Conservation (phyloP, 345 rosid species). For the Durio zibethinus region DNA sequence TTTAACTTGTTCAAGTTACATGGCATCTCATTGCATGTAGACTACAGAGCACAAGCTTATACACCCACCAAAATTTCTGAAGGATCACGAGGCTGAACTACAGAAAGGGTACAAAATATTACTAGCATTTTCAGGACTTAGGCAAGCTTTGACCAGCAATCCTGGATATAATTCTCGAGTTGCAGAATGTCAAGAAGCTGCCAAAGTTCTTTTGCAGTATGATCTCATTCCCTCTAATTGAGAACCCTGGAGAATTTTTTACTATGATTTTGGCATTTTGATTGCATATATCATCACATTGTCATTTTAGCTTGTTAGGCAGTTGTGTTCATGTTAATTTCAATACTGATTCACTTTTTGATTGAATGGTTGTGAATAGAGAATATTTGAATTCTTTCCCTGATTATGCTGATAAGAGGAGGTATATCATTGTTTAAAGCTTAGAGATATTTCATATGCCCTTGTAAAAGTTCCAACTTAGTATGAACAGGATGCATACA, state of each 20-base stretch:
- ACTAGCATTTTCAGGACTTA: conserved; percentile 93
- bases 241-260: not conserved
- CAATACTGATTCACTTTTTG: not conserved
- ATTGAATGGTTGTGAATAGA: not conserved
- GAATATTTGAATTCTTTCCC: not conserved
- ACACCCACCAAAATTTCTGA: conserved; percentile 30
- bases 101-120: conserved; percentile 69
- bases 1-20: not conserved
- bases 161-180: conserved; percentile 94
- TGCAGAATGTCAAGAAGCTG: conserved; percentile 92
- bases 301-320: not conserved
- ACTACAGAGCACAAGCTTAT: conserved; percentile 76
- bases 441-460: not conserved
- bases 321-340: not conserved
- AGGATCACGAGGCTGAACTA: not conserved
- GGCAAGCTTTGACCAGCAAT: conserved; percentile 74
- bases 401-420: not conserved
- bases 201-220: conserved; percentile 69
- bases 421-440: not conserved
- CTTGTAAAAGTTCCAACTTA: not conserved
- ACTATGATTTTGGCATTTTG: not conserved
- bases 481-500: not conserved
- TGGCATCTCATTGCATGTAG: conserved; percentile 46
- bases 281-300: not conserved
- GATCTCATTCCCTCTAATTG: conserved; percentile 19